Percentiles rank a stretch among this genome's conserved stretches.
Conservation (phyloP, 805 yeast species). For the Huiozyma naganishii region DNA sequence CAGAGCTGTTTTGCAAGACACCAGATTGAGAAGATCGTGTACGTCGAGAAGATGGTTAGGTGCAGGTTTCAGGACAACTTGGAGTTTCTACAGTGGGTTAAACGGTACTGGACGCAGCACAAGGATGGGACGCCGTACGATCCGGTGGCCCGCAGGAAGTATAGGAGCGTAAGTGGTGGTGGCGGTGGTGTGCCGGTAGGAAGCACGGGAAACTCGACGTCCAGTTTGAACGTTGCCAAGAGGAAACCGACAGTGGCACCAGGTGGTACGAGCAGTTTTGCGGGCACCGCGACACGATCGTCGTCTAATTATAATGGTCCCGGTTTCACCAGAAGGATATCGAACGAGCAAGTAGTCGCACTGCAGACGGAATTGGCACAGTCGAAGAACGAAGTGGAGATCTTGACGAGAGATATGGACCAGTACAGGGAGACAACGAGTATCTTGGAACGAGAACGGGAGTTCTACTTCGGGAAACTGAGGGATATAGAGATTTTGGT, state of each 20-base stretch:
- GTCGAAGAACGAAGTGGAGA: conserved; percentile 32
- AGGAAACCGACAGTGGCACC: conserved; percentile 12
- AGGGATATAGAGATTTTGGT: conserved; percentile 79
- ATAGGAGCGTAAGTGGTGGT: conserved; percentile 16
- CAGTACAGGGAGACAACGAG: conserved; percentile 52
- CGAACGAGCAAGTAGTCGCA: conserved; percentile 22
- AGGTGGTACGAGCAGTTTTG: background rate
- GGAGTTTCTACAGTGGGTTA: conserved; percentile 89
- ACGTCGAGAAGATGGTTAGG: conserved; percentile 71
- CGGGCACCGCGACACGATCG: conserved; percentile 7
- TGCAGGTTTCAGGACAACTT: conserved; percentile 90
- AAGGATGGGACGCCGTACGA: conserved; percentile 64
- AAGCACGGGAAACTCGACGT: conserved; percentile 1
- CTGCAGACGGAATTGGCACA: conserved; percentile 38
- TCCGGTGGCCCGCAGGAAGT: conserved; percentile 46
- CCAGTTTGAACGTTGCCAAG: conserved; percentile 13
- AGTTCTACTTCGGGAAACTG: conserved; percentile 81
- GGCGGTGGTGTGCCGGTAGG: conserved; percentile 3
- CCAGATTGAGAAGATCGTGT: conserved; percentile 59
- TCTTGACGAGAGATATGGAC: conserved; percentile 34
- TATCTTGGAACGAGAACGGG: conserved; percentile 69
- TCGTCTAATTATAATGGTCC: conserved; percentile 13
- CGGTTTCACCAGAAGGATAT: conserved; percentile 9
- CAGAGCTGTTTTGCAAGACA: conserved; percentile 73
- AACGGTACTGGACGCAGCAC: conserved; percentile 69